Conservation (phyloP, 169 alveolate species). For the Haemoproteus tartakovskyi region DNA sequence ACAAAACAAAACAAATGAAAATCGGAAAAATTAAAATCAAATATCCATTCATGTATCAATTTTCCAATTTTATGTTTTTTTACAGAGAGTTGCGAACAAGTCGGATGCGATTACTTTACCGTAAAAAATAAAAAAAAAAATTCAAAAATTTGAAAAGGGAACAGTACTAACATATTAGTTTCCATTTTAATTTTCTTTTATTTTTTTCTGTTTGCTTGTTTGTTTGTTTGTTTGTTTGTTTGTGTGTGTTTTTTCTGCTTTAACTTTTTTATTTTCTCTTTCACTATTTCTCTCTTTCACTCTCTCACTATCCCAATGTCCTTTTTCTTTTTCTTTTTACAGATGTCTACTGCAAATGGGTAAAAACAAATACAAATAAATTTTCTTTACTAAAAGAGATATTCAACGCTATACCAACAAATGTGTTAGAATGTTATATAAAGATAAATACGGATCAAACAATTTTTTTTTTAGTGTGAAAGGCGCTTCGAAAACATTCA, state of each 20-base stretch:
- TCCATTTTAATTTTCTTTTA: not conserved
- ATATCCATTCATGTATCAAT: no score
- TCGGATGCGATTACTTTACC: slow-evolving; percentile 54
- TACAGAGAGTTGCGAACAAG: slow-evolving; percentile 49
- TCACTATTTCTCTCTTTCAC: not conserved
- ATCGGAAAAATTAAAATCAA: not conserved
- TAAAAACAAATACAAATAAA: slow-evolving; percentile 15
- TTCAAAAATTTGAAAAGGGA: not conserved
- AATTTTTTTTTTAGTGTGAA: slow-evolving; percentile 8
- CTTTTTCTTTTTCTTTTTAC: slow-evolving; percentile 1
- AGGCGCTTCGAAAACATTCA: slow-evolving; percentile 46
- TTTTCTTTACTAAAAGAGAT: not conserved
- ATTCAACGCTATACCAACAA: no score
- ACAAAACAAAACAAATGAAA: no score
- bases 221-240: not conserved
- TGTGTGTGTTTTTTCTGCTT: not conserved
- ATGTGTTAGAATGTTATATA: no score
- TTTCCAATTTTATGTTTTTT: not conserved
- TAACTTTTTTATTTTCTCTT: not conserved
- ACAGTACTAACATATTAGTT: not conserved
- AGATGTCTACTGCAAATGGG: slow-evolving; percentile 67
- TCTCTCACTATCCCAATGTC: no score
- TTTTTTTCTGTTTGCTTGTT: not conserved
- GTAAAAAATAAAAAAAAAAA: slow-evolving; percentile 5
- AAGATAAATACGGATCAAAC: no score